Conservation (phyloP, 2,329 filamentous ascomycete genomes). For the Neopestalotiopsis sp. region DNA sequence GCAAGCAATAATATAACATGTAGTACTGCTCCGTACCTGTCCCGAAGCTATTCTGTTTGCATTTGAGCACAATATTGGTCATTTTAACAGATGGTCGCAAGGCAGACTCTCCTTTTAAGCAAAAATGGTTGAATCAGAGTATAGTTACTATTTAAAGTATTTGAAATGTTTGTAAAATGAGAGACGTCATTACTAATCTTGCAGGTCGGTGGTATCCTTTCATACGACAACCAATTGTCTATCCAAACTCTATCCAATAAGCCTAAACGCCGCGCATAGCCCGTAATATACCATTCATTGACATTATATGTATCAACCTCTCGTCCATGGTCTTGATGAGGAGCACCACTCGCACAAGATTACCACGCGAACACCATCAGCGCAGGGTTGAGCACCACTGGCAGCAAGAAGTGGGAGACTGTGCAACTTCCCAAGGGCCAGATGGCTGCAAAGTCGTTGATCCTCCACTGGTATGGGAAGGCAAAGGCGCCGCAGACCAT, state of each 20-base stretch:
- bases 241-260: constrained; percentile 3
- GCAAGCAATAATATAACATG: neutral
- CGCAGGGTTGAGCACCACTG: constrained; percentile 66
- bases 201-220: neutral
- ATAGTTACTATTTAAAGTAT: neutral
- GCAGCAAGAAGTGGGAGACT: constrained; percentile 61
- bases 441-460: constrained; percentile 63
- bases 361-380: constrained; percentile 69
- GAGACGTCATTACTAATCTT: neutral
- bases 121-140: neutral
- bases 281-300: neutral
- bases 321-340: neutral
- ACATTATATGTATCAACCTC: neutral
- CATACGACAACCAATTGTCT: constrained; percentile 3
- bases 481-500: constrained; percentile 34
- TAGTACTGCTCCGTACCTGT: neutral
- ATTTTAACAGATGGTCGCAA: no score
- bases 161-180: neutral
- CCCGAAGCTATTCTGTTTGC: neutral
- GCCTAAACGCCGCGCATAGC: neutral
- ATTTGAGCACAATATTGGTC: no score
- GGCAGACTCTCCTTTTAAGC: neutral
- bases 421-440: constrained; percentile 60
- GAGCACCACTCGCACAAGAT: neutral
- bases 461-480: constrained; percentile 54